These are phyloP conservation scores for Allomyces javanicus DNA, from an alignment of 192 early-diverging fungal species.

Conservation along the genomic window DNA sequence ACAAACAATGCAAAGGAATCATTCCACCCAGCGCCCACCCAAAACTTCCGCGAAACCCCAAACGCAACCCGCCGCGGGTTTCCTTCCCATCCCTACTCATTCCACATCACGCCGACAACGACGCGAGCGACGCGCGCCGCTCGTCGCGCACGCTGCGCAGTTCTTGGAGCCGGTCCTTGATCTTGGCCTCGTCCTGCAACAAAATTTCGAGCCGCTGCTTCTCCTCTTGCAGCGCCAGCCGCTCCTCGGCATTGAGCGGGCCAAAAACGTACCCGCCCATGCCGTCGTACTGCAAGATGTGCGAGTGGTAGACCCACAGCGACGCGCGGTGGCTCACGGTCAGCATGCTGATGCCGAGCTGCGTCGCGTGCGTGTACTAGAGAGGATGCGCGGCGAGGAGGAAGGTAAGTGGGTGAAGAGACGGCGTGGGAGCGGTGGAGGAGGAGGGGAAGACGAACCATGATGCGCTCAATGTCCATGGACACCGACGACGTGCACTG, in stretches of 20 bases:
- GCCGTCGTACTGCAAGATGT: conserved; percentile 84
- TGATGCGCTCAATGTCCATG: conserved; percentile 82
- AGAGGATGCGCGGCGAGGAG: not conserved
- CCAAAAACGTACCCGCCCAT: conserved; percentile 91
- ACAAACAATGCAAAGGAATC: too few species aligned
- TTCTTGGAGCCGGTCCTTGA: not conserved
- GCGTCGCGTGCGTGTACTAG: conserved; percentile 25
- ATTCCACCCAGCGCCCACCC: too few species aligned
- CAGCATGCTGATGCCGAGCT: conserved; percentile 71
- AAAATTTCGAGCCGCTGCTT: conserved; percentile 48
- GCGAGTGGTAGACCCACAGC: conserved; percentile 95
- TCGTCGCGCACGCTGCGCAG: not conserved
- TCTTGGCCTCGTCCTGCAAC: not conserved
- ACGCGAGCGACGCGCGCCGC: not conserved
- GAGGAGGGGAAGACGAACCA: conserved; percentile 15
- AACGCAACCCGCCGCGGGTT: too few species aligned
- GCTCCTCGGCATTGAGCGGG: conserved; percentile 65
- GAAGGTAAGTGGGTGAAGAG: conserved; percentile 23
- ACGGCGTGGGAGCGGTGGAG: conserved; percentile 29
- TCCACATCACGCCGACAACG: too few species aligned
- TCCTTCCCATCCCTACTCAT: too few species aligned
- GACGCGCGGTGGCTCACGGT: conserved; percentile 90
- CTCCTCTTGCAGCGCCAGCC: conserved; percentile 77
- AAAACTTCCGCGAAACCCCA: too few species aligned
- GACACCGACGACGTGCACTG: conserved; percentile 44